phyloP scores from a whole-genome alignment of 805 yeast species.

The Starmerella khaoyaiensis region DNA sequence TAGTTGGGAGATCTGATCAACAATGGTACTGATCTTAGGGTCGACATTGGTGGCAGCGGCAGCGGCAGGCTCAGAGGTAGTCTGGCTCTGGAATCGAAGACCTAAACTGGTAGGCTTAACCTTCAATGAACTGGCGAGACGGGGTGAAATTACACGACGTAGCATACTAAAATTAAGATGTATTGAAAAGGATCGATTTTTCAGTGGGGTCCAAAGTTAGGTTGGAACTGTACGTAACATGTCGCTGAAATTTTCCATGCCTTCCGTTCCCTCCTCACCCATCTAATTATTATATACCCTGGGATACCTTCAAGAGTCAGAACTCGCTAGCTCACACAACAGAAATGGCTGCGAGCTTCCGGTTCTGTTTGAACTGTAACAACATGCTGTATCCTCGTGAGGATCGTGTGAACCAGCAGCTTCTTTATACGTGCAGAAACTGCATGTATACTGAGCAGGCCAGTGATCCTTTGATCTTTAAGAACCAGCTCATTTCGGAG shows the following conservation, averaged over 20 bases:
- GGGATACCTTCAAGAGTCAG: neutral
- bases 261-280: too few relatives aligned
- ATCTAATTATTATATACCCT: too few relatives aligned
- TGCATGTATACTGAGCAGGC: slow-evolving; percentile 91
- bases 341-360: slow-evolving; percentile 66
- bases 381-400: slow-evolving; percentile 97
- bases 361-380: slow-evolving; percentile 94
- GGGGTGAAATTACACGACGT: too few relatives aligned
- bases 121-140: neutral
- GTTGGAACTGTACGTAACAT: too few relatives aligned
- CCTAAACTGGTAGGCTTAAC: slow-evolving; percentile 5
- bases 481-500: slow-evolving; percentile 84
- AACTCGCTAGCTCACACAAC: neutral
- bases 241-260: too few relatives aligned
- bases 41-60: slow-evolving; percentile 40
- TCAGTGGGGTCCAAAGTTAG: too few relatives aligned
- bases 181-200: too few relatives aligned
- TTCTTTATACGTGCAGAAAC: slow-evolving; percentile 85
- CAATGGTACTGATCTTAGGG: slow-evolving; percentile 78
- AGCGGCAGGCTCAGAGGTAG: slow-evolving; percentile 24
- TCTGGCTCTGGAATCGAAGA: slow-evolving; percentile 31
- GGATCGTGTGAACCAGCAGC: slow-evolving; percentile 62
- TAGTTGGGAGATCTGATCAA: slow-evolving; percentile 77
- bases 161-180: too few relatives aligned
- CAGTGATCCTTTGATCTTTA: slow-evolving; percentile 65